phyloP scores from a whole-genome alignment of 768 basidiomycete species.

The Xanthoconium purpureum region DNA sequence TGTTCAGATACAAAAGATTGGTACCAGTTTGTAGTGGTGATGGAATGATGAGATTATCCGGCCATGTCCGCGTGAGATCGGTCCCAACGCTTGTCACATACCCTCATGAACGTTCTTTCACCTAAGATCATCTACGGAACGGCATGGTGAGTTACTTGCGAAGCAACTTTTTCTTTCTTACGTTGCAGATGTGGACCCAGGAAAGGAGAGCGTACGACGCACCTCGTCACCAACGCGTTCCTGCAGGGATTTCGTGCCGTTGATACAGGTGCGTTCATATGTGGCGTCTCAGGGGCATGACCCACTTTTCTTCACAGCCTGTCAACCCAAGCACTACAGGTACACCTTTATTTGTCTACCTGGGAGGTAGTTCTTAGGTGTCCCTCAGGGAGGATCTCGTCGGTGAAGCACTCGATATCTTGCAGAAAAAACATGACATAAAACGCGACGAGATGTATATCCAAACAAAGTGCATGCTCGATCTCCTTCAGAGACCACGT shows the following conservation, averaged over 20 bases:
- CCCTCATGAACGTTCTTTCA: conserved; percentile 32
- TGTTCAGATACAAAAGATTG: background rate
- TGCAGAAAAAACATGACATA: conserved; percentile 56
- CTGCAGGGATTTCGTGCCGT: conserved; percentile 76
- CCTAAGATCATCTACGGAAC: conserved; percentile 59
- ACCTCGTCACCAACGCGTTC: conserved; percentile 69
- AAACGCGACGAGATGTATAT: conserved; percentile 70
- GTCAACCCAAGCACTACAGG: conserved; percentile 75
- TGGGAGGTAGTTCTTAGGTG: background rate
- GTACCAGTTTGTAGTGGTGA: background rate
- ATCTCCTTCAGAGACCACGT: conserved; percentile 1
- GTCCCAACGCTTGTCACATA: conserved; percentile 1
- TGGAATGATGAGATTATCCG: background rate
- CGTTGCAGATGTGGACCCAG: conserved; percentile 34
- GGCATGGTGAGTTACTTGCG: conserved; percentile 45
- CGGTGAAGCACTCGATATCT: conserved; percentile 61
- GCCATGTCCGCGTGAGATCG: conserved; percentile 13
- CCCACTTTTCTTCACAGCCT: conserved; percentile 37
- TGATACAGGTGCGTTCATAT: conserved; percentile 64
- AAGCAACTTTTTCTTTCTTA: background rate
- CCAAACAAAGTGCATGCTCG: conserved; percentile 65
- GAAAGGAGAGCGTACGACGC: conserved; percentile 73
- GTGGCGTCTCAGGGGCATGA: conserved; percentile 17
- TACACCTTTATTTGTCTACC: conserved; percentile 18
- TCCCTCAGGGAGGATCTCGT: conserved; percentile 69